Conservation (phyloP, 805 yeast genomes). For the Cyberlindnera americana region DNA sequence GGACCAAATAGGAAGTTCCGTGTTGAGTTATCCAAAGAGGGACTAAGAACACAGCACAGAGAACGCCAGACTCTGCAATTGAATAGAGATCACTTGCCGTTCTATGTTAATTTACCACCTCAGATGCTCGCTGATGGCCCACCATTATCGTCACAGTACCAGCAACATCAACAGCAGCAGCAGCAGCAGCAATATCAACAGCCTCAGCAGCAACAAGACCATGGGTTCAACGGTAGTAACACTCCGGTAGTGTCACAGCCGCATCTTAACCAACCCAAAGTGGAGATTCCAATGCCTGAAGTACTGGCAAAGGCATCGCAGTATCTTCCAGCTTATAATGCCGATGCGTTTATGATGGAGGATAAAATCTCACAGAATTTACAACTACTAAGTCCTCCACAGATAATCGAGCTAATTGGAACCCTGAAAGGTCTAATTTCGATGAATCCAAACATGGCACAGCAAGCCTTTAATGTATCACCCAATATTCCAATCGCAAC, state of each 20-base stretch:
- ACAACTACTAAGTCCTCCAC: constrained; percentile 65
- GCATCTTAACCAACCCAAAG: constrained; percentile 9
- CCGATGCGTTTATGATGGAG: constrained; percentile 43
- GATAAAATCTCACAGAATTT: constrained; percentile 61
- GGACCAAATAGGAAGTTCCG: constrained; percentile 44
- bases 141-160: neutral
- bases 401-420: constrained; percentile 63
- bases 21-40: constrained; percentile 61
- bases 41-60: constrained; percentile 35
- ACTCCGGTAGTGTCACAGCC: constrained; percentile 8
- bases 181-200: too few relatives aligned
- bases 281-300: constrained; percentile 39
- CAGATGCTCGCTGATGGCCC: constrained; percentile 16
- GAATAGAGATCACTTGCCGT: constrained; percentile 46
- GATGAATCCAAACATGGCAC: constrained; percentile 39
- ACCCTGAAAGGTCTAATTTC: constrained; percentile 50
- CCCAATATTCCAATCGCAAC: constrained; percentile 62
- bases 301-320: constrained; percentile 51
- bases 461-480: constrained; percentile 48
- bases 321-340: constrained; percentile 47
- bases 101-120: constrained; percentile 53
- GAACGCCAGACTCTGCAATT: constrained; percentile 42
- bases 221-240: constrained; percentile 10
- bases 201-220: constrained; percentile 2
- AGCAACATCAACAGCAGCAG: constrained; percentile 1